Conservation (phyloP, 345 rosid species). For the Carallia brachiata region DNA sequence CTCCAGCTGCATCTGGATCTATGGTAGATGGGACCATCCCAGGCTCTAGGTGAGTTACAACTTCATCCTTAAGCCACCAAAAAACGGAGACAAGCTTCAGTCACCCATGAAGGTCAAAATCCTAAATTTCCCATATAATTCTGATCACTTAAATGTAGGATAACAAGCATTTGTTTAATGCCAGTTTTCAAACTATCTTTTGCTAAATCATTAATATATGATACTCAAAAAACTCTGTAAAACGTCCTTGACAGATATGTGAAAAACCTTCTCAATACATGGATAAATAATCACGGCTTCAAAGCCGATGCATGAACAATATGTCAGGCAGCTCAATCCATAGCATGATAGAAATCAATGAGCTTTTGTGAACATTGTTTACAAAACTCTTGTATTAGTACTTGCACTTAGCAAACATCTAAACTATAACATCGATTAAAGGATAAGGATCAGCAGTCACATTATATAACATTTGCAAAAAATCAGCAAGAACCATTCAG, state of each 20-base stretch:
- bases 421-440: background rate
- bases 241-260: too few species aligned
- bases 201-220: too few species aligned
- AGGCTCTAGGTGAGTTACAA: conserved; percentile 90
- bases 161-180: background rate
- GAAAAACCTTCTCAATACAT: too few species aligned
- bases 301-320: too few species aligned
- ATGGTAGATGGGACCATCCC: conserved; percentile 93
- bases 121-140: background rate
- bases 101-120: background rate
- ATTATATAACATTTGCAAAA: background rate
- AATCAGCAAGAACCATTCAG: background rate
- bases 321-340: too few species aligned
- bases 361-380: too few species aligned
- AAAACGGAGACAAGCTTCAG: conserved; percentile 5
- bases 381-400: background rate
- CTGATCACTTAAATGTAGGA: background rate
- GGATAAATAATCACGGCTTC: too few species aligned
- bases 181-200: too few species aligned
- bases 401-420: background rate
- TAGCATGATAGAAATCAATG: too few species aligned
- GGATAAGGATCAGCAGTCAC: background rate
- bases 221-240: too few species aligned
- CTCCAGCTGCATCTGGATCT: conserved; percentile 87
- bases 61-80: conserved; percentile 71